phyloP scores from a whole-genome alignment of 306 rosid species.

The Prunus davidiana region DNA sequence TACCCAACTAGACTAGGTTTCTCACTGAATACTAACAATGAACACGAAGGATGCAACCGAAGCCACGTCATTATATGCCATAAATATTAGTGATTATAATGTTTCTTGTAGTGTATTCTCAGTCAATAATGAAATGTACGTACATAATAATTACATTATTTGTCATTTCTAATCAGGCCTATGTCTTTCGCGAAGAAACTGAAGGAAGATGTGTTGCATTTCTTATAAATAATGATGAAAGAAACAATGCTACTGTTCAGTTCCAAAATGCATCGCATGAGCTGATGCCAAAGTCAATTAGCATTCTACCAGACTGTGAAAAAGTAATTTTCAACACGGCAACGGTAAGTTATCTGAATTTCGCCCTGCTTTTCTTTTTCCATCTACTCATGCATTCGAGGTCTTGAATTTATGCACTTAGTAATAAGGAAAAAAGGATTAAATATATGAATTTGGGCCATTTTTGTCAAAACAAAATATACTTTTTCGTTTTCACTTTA shows the following conservation, averaged over 20 bases:
- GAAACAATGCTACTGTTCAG: slow-evolving; percentile 31
- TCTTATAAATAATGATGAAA: slow-evolving; percentile 45
- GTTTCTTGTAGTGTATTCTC: too few relatives aligned
- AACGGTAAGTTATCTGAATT: slow-evolving; percentile 31
- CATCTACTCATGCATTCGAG: too few relatives aligned
- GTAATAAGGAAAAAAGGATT: too few relatives aligned
- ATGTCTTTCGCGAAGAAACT: slow-evolving; percentile 46
- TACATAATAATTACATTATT: not conserved
- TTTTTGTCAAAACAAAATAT: too few relatives aligned
- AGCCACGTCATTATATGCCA: slow-evolving; percentile 58
- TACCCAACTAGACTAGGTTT: slow-evolving; percentile 90
- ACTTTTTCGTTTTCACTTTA: too few relatives aligned
- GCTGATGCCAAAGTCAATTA: slow-evolving; percentile 60
- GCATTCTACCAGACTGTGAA: slow-evolving; percentile 62
- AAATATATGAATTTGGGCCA: too few relatives aligned
- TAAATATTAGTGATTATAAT: too few relatives aligned
- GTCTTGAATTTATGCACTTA: too few relatives aligned
- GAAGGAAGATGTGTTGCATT: slow-evolving; percentile 61
- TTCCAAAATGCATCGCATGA: slow-evolving; percentile 44
- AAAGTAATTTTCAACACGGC: slow-evolving; percentile 59
- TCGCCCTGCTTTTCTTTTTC: not conserved
- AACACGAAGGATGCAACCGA: slow-evolving; percentile 86
- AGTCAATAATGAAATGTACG: too few relatives aligned
- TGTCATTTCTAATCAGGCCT: slow-evolving; percentile 31
- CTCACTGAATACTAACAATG: slow-evolving; percentile 70